Conservation (phyloP, 495 filamentous ascomycete species). For the Hypoxylon crocopeplum region DNA sequence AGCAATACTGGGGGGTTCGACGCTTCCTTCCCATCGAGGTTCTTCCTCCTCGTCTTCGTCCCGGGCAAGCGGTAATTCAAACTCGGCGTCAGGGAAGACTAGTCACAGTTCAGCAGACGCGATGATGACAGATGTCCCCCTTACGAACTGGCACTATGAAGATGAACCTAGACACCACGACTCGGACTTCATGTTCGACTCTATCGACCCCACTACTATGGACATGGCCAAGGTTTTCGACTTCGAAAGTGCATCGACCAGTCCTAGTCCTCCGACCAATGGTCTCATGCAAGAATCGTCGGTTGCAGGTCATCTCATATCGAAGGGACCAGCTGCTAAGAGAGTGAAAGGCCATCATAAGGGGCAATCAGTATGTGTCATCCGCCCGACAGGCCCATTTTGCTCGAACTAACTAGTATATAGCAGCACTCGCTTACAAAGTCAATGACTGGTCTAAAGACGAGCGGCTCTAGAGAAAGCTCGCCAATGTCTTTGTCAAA, state of each 20-base stretch:
- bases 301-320: background rate
- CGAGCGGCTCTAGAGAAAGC: constrained; percentile 51
- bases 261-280: constrained; percentile 58
- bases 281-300: constrained; percentile 36
- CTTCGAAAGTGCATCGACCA: constrained; percentile 73
- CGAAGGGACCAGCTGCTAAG: constrained; percentile 32
- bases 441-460: constrained; percentile 47
- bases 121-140: constrained; percentile 26
- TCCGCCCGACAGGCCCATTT: background rate
- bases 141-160: constrained; percentile 21
- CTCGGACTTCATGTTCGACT: constrained; percentile 23
- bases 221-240: constrained; percentile 71
- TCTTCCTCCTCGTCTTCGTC: constrained; percentile 42
- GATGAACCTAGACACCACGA: constrained; percentile 21
- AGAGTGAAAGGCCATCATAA: constrained; percentile 43
- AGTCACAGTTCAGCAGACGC: constrained; percentile 30
- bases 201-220: constrained; percentile 22
- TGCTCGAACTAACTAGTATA: constrained; percentile 19
- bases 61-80: constrained; percentile 21
- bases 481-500: constrained; percentile 59
- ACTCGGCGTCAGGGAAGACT: constrained; percentile 27
- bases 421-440: constrained; percentile 49
- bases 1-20: background rate
- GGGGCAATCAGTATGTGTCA: constrained; percentile 42
- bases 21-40: constrained; percentile 31